Base-by-base conservation (phyloP, 2,329 filamentous ascomycete genomes). In the Exophiala oligosperma region DNA sequence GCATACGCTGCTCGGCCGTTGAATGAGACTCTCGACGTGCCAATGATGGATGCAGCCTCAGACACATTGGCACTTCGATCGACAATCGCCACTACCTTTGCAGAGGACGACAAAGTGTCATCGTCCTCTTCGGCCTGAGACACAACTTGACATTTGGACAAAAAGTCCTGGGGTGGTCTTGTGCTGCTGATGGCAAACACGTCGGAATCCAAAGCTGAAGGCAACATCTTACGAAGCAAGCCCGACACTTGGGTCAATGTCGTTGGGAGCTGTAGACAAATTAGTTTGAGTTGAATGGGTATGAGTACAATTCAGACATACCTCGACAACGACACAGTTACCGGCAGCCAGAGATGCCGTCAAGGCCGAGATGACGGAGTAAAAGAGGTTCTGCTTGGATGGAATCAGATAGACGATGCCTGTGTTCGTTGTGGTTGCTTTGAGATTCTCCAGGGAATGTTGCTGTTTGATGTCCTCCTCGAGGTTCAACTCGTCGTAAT, bases 1-100 rank as follows among this genome's bases (percentile, higher is more conserved):
- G 83, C 81, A 65, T 87, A 87, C 0, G 83, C 77, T 1, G 84
- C 86, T 1, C 70, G 74, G 2, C 84, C 84, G 1, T 79, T 74
- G 29, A 85, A 82, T 12, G 72, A 71, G 64, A 86, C 82, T 1
- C 83, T 75, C 1, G 84, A 82, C 0, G 72, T 73, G 0, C 81
- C 77, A 1, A 88, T 72, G 1, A 77, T 74, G 55, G 76, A 71
- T 0, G 85, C 85, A 0, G 85, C 84, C 2, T 70, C 65, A 4
- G 75, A 67, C 1, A 87, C 60, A 61, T 86, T 75, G 9, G 82
- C 83, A 2, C 81, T 83, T 21, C 85, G 77, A 66, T 88, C 85
- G 1, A 88, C 83, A 0, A 89, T 67, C 0, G 84, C 84, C 3
- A 87, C 69, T 1, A 75, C 73, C 11, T 73, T 73, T 8, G 69